Conservation (phyloP, 2,329 filamentous ascomycete genomes). For the Chaetomiaceae sp. region DNA sequence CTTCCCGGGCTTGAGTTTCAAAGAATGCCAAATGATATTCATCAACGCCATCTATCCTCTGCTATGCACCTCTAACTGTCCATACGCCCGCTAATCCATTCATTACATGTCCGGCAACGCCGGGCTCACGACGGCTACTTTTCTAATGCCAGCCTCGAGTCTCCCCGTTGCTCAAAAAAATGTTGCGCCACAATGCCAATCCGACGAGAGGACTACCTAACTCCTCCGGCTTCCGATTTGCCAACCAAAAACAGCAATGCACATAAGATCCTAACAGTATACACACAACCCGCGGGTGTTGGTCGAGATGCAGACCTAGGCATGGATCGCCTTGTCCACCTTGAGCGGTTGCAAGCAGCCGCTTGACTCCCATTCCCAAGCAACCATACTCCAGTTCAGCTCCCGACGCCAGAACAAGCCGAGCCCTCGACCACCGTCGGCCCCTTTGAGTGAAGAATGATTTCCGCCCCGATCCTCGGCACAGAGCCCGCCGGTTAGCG, state of each 20-base stretch:
- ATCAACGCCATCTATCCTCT: constrained; percentile 12
- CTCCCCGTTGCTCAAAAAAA: constrained; percentile 22
- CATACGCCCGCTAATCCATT: not conserved
- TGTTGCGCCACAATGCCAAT: constrained; percentile 27
- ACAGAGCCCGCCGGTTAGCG: constrained; percentile 74
- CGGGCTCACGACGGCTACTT: constrained; percentile 14
- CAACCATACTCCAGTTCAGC: constrained; percentile 80
- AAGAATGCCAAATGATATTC: not conserved
- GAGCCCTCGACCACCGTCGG: constrained; percentile 54
- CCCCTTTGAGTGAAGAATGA: constrained; percentile 34
- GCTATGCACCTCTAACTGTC: constrained; percentile 5
- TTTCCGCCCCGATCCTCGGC: constrained; percentile 63
- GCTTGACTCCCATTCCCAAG: constrained; percentile 67
- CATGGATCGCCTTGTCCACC: constrained; percentile 49
- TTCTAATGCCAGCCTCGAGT: constrained; percentile 21
- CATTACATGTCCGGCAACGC: constrained; percentile 7
- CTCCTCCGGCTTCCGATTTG: constrained; percentile 40
- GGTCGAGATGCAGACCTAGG: constrained; percentile 24
- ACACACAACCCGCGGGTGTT: not conserved
- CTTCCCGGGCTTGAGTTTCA: not conserved
- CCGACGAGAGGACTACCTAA: constrained; percentile 47
- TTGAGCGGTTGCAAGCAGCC: constrained; percentile 34
- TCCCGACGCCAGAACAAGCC: constrained; percentile 69
- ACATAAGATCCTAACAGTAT: constrained; percentile 9
- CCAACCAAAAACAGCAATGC: constrained; percentile 25